These are phyloP conservation scores for Evansstolkia leycettana DNA, from an alignment of 495 filamentous ascomycete genomes.

Conservation along the genomic window DNA sequence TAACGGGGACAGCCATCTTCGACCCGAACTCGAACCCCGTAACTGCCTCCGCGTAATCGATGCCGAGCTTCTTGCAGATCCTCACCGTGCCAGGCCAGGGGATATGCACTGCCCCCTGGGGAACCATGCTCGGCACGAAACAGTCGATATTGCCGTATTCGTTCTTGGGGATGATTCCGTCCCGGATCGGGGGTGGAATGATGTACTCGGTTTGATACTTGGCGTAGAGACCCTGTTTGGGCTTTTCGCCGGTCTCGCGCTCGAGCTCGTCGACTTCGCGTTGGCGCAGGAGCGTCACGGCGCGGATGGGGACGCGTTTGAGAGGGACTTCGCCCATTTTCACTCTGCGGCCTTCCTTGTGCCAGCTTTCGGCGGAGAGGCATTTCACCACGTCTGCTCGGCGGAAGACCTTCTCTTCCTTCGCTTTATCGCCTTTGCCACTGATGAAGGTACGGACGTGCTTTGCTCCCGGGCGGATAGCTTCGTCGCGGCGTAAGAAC, in stretches of 20 bases:
- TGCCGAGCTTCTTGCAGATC: constrained; percentile 69
- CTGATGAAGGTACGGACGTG: constrained; percentile 63
- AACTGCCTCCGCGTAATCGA: constrained; percentile 91
- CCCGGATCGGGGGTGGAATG: constrained; percentile 67
- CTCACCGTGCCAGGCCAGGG: constrained; percentile 61
- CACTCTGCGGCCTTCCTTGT: constrained; percentile 82
- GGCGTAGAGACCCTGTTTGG: constrained; percentile 76
- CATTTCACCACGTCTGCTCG: constrained; percentile 73
- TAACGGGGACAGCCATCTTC: constrained; percentile 81
- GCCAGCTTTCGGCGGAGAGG: constrained; percentile 92
- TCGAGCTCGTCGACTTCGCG: constrained; percentile 81
- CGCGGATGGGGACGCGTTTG: constrained; percentile 81
- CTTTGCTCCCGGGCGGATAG: constrained; percentile 54
- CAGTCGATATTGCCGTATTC: constrained; percentile 95
- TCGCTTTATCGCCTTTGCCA: constrained; percentile 53
- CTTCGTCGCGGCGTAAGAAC: constrained; percentile 88
- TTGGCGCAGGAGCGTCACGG: constrained; percentile 77
- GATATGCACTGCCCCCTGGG: constrained; percentile 70
- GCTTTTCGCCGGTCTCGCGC: constrained; percentile 65
- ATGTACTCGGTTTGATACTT: constrained; percentile 87
- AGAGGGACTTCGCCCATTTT: constrained; percentile 57
- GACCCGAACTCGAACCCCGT: constrained; percentile 94
- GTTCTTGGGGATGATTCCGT: constrained; percentile 89
- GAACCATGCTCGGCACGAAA: constrained; percentile 88
- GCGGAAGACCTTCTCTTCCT: constrained; percentile 68